Percentiles rank a stretch among this genome's conserved stretches.
phyloP scores from a whole-genome alignment of 148 eudicot genomes.

The Rhododendron ovatum region DNA sequence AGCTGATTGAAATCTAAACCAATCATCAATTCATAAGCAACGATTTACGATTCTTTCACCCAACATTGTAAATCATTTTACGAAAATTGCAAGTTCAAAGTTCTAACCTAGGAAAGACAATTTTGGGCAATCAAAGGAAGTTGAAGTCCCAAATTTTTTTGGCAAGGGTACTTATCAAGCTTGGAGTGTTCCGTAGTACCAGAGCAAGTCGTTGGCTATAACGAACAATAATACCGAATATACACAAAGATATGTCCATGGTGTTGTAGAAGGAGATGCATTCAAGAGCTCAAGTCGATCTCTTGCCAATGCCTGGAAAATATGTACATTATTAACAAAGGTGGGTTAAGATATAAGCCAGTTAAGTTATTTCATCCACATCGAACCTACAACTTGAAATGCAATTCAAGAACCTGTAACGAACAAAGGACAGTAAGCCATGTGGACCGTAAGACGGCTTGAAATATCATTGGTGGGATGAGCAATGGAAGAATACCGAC shows the following conservation, averaged over 20 bases:
- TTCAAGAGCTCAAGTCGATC: constrained; percentile 97
- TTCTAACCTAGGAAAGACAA: background rate
- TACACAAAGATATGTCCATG: constrained; percentile 88
- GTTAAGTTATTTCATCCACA: background rate
- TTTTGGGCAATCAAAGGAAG: background rate
- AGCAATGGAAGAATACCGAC: constrained; percentile 42
- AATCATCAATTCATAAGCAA: too few relatives aligned
- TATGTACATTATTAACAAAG: constrained; percentile 38
- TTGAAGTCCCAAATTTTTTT: background rate
- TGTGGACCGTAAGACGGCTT: constrained; percentile 71
- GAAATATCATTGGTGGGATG: constrained; percentile 78
- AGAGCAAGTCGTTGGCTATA: constrained; percentile 60
- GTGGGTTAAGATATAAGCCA: constrained; percentile 5
- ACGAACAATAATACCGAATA: constrained; percentile 83
- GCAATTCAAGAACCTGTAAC: constrained; percentile 52
- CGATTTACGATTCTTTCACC: too few relatives aligned
- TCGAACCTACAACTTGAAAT: constrained; percentile 4
- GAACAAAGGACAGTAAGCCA: constrained; percentile 84
- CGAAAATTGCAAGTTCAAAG: background rate
- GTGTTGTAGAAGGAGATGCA: constrained; percentile 93
- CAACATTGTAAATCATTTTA: too few relatives aligned
- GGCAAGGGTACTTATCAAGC: background rate
- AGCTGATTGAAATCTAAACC: too few relatives aligned
- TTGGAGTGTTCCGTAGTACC: constrained; percentile 45
- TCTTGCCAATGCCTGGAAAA: constrained; percentile 98